Base-by-base conservation (phyloP, 371 early-diverging fungal genomes). In the Chytridium lagenaria region DNA sequence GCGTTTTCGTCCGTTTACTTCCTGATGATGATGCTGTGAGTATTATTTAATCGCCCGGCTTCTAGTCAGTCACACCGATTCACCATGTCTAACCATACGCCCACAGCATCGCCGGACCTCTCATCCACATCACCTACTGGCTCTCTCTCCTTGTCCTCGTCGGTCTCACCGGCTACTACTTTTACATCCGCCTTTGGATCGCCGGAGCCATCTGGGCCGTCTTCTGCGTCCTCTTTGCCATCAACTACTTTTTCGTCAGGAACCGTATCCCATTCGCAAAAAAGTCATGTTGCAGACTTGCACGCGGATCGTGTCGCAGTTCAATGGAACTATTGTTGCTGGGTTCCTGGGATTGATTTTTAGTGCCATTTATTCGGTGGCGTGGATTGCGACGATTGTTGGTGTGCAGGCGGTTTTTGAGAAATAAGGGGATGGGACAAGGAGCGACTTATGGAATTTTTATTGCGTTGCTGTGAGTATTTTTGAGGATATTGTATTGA, bases 61-160 rank as follows among this genome's bases (percentile, higher is more conserved):
- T n/a, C n/a, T n/a, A n/a, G n/a, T n/a, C n/a, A n/a, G n/a, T n/a
- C n/a, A n/a, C n/a, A n/a, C n/a, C n/a, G n/a, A n/a, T n/a, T n/a
- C n/a, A n/a, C n/a, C n/a, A n/a, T n/a, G n/a, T n/a, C n/a, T n/a
- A n/a, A n/a, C n/a, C n/a, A n/a, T n/a, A n/a, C n/a, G n/a, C n/a
- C n/a, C n/a, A n/a, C 55, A 71, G 76, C 28, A 59, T 67, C 64
- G 67, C 76, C 2, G 76, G 68, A 16, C 49, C 76, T 19, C 28
- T 76, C 1, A 76, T 76, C 76, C 67, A 68, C 50, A 67, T 76
- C 69, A 70, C 76, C 26, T 76, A 76, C 72, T 64, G 73, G 34
- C n/a, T 71, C 63, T 71, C 72, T 51, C 31, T 68, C 26, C 15
- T 59, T 28, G 30, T 76, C 30, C 30, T 71, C 28, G 26, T 68